These are phyloP conservation scores for Tephrocybe sp. DNA, from an alignment of 768 basidiomycete species.

Conservation along the genomic window DNA sequence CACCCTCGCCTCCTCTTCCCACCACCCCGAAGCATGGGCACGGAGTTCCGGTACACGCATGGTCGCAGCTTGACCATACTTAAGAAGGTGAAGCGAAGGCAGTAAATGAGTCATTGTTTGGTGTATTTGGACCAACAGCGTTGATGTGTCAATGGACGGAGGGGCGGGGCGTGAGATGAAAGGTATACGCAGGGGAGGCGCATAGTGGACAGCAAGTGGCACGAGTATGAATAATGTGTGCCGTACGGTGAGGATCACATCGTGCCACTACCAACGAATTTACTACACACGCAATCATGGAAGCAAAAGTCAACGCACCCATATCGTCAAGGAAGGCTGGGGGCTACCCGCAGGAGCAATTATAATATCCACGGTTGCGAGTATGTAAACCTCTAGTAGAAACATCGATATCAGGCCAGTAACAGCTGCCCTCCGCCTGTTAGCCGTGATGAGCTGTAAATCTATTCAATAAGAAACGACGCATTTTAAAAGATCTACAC, in stretches of 20 bases:
- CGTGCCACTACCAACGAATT: constrained; percentile 54
- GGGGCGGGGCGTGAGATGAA: constrained; percentile 21
- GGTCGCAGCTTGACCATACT: constrained; percentile 54
- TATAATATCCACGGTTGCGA: constrained; percentile 44
- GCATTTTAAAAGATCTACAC: constrained; percentile 11
- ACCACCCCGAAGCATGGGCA: constrained; percentile 48
- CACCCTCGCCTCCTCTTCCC: constrained; percentile 52
- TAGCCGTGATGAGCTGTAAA: constrained; percentile 25
- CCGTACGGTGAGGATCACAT: constrained; percentile 52
- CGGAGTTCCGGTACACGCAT: constrained; percentile 52
- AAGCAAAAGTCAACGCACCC: constrained; percentile 27
- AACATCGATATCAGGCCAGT: constrained; percentile 47
- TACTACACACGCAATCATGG: background rate
- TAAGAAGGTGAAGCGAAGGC: constrained; percentile 50
- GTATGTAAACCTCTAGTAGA: constrained; percentile 53
- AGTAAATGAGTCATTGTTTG: constrained; percentile 37
- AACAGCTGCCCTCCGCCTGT: constrained; percentile 40
- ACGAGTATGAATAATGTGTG: constrained; percentile 56
- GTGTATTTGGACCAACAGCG: constrained; percentile 24
- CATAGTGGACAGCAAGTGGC: constrained; percentile 46
- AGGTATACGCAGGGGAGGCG: constrained; percentile 35
- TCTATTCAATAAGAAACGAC: constrained; percentile 8
- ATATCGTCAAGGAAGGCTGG: constrained; percentile 21
- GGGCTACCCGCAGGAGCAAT: constrained; percentile 33
- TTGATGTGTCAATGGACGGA: constrained; percentile 22